These are phyloP conservation scores for Favolaschia claudopus DNA, from an alignment of 768 basidiomycete genomes.

Conservation along the genomic window DNA sequence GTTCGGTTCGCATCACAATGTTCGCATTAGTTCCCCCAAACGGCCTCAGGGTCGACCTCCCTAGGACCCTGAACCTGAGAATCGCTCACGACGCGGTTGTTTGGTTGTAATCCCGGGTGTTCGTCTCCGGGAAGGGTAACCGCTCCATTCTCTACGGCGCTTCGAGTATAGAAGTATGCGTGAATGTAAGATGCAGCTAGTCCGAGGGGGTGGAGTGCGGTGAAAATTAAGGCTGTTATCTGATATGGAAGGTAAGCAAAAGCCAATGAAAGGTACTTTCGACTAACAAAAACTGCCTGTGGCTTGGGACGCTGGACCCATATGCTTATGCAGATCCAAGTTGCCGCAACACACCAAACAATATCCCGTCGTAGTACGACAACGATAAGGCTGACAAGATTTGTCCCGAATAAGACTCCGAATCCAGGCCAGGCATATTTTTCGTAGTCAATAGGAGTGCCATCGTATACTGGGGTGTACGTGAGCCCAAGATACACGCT, in stretches of 20 bases:
- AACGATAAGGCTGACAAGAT: slow-evolving; percentile 64
- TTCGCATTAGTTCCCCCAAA: slow-evolving; percentile 38
- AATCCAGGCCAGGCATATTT: slow-evolving; percentile 79
- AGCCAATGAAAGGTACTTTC: not conserved
- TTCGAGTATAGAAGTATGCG: slow-evolving; percentile 31
- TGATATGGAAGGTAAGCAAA: slow-evolving; percentile 32
- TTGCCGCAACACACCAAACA: slow-evolving; percentile 78
- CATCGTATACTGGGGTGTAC: slow-evolving; percentile 53
- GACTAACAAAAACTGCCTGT: slow-evolving; percentile 66
- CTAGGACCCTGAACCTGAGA: slow-evolving; percentile 37
- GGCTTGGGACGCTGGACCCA: slow-evolving; percentile 71
- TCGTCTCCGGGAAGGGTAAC: slow-evolving; percentile 37
- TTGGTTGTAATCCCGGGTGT: slow-evolving; percentile 30
- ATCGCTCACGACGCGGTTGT: slow-evolving; percentile 22
- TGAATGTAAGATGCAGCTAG: slow-evolving; percentile 57
- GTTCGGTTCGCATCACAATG: not conserved
- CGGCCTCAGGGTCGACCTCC: slow-evolving; percentile 51
- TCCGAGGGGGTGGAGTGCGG: slow-evolving; percentile 69
- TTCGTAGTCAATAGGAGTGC: slow-evolving; percentile 59
- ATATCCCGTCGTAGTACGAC: slow-evolving; percentile 67
- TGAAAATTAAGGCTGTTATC: slow-evolving; percentile 70
- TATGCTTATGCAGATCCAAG: slow-evolving; percentile 75
- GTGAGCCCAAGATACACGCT: slow-evolving; percentile 77
- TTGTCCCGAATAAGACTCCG: slow-evolving; percentile 69
- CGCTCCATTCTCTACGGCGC: slow-evolving; percentile 11